Conservation (phyloP, 2,329 filamentous ascomycete species). For the Nigrospora oryzae region DNA sequence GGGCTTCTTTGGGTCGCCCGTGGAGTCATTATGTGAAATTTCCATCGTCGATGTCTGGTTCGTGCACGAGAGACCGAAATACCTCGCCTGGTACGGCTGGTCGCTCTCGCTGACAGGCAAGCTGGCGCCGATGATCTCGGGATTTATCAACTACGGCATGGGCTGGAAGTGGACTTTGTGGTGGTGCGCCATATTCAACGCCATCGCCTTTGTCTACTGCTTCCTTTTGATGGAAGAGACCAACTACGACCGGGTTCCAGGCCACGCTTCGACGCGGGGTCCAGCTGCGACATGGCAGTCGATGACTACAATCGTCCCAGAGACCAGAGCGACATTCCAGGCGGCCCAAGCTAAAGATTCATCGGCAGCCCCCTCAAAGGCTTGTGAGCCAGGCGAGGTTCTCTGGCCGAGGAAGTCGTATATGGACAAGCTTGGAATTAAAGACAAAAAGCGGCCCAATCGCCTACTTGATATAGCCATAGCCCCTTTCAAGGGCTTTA, state of each 20-base stretch:
- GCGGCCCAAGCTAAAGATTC: constrained; percentile 3
- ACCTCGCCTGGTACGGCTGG: constrained; percentile 18
- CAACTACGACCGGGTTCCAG: constrained; percentile 27
- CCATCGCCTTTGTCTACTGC: constrained; percentile 17
- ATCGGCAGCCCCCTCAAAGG: background rate
- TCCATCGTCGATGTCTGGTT: constrained; percentile 18
- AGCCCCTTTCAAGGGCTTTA: constrained; percentile 20
- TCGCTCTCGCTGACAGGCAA: constrained; percentile 16
- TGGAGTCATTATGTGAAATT: constrained; percentile 20
- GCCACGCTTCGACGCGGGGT: background rate
- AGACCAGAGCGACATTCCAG: too few species aligned
- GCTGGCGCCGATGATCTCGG: constrained; percentile 23
- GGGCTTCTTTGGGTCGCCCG: constrained; percentile 17
- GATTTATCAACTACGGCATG: constrained; percentile 21
- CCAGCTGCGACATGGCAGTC: too few species aligned
- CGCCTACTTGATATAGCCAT: constrained; percentile 25
- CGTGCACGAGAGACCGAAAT: constrained; percentile 17
- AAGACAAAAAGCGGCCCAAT: constrained; percentile 27
- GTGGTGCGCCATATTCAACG: constrained; percentile 17
- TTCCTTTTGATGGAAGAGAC: constrained; percentile 50
- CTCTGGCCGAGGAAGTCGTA: constrained; percentile 25
- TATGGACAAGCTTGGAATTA: constrained; percentile 23
- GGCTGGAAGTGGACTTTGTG: constrained; percentile 21
- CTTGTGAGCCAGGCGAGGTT: constrained; percentile 18
- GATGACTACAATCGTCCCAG: too few species aligned